Evolutionary conservation across 2,329 filamentous ascomycete species (phyloP).

Genomic region (Aureobasidium zeae): DNA sequence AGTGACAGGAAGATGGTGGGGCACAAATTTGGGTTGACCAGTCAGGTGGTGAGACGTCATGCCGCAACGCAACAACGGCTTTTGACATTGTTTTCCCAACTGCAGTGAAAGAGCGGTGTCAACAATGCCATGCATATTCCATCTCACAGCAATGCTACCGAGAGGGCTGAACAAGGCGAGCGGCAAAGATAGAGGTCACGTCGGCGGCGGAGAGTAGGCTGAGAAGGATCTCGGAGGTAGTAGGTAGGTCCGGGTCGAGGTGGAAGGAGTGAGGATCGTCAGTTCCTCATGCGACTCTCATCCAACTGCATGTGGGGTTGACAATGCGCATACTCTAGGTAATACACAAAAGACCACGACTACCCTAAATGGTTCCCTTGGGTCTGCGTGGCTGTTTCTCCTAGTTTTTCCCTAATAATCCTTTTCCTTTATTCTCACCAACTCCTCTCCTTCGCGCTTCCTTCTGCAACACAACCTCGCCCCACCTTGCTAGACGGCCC

Average conservation of each 20-base stretch:
- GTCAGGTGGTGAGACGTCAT: constrained; percentile 1
- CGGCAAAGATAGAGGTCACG: too few species aligned
- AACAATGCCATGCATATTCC: too few species aligned
- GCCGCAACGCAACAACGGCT: constrained; percentile 10
- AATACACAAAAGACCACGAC: constrained; percentile 6
- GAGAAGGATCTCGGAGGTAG: not conserved
- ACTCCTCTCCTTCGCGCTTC: not conserved
- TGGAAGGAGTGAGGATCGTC: constrained; percentile 1
- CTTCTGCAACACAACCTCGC: not conserved
- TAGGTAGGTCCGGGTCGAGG: too few species aligned
- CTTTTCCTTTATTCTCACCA: not conserved
- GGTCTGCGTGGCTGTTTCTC: constrained; percentile 2
- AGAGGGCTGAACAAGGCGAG: too few species aligned
- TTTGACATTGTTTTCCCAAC: constrained; percentile 7
- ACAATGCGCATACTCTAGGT: too few species aligned
- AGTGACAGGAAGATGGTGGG: not conserved
- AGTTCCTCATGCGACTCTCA: constrained; percentile 6
- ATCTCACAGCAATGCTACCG: too few species aligned
- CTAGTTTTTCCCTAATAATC: not conserved
- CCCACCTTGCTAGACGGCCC: not conserved
- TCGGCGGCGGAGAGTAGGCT: not conserved
- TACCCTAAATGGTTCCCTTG: constrained; percentile 3
- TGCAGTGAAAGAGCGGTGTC: constrained; percentile 12
- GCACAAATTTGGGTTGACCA: constrained; percentile 2
- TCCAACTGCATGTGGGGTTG: constrained; percentile 11